These are phyloP conservation scores for Nothopassalora personata DNA, from an alignment of 2,329 filamentous ascomycete species.

Conservation along the genomic window DNA sequence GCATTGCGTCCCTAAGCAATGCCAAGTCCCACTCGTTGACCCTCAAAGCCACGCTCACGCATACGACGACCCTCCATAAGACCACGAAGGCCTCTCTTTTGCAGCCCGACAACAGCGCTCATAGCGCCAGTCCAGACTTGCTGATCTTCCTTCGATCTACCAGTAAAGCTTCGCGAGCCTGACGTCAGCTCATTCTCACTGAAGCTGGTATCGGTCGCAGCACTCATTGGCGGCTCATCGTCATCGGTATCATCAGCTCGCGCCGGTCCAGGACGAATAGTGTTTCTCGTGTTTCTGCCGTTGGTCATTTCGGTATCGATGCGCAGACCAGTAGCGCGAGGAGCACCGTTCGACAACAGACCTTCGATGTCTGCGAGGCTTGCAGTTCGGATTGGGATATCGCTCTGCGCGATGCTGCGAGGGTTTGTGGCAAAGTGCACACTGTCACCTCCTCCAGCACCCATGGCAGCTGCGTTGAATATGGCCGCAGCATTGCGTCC, in stretches of 20 bases:
- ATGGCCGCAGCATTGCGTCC: conserved; percentile 92
- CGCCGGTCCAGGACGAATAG: conserved; percentile 30
- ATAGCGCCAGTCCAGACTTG: conserved; percentile 77
- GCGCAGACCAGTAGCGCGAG: conserved; percentile 36
- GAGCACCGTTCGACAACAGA: conserved; percentile 36
- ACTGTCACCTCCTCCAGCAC: conserved; percentile 82
- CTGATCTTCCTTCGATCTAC: conserved; percentile 41
- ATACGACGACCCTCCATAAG: conserved; percentile 91
- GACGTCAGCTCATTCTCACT: conserved; percentile 30
- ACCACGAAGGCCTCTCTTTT: conserved; percentile 86
- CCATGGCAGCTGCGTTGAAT: conserved; percentile 98
- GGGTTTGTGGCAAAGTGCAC: conserved; percentile 55
- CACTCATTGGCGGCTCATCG: conserved; percentile 32
- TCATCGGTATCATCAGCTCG: conserved; percentile 32
- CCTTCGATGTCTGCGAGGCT: conserved; percentile 46
- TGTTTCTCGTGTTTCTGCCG: conserved; percentile 33
- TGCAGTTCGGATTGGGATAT: conserved; percentile 43
- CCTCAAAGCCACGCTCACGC: conserved; percentile 56
- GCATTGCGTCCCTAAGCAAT: conserved; percentile 26
- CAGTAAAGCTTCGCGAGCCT: conserved; percentile 35
- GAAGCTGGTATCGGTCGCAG: conserved; percentile 31
- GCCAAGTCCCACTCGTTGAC: conserved; percentile 33
- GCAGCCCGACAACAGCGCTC: conserved; percentile 86
- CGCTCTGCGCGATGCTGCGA: conserved; percentile 32
- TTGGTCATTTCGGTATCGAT: conserved; percentile 48